Evolutionary conservation across 768 basidiomycete genomes (phyloP), one percentile per base, ranked within the genome.

Genomic region (Termitomyces sp.): DNA sequence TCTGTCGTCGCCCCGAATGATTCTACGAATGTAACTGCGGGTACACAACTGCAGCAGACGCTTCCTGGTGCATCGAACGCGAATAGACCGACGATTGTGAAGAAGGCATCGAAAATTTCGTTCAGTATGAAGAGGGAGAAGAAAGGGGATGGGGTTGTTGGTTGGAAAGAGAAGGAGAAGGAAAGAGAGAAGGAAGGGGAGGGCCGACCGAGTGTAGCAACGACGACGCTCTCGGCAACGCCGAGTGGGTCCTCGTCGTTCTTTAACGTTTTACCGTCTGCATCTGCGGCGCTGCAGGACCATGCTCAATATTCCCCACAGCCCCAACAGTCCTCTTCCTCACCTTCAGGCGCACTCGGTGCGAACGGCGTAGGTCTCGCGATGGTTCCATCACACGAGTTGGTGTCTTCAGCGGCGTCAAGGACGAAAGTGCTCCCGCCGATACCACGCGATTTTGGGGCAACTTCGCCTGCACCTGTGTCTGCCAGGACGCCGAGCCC

Each of bases 231-330:
- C 56, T 82, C 78, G 53, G 73, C 84, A n/a, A 87, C 84, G 4
- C 81, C 85, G 5, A 89, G 86, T 53, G 86, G 85, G 23, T 91
- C 88, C 0, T 91, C 89, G 3, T 91, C 90, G 3, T 91, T 93
- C 74, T 91, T 92, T 76, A 91, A 91, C 64, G 86, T 90, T 30
- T 77, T 85, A 6, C 80, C 84, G 5, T 12, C 55, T 1, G 55
- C 49, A 9, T n/a, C 47, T 10, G 35, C 42, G 42, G 38, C n/a
- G 7, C 28, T 10, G n/a, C 30, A n/a, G n/a, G 52, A 70, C 68
- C 17, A 60, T 60, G 1, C 42, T 57, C 4, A 63, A 61, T 31
- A 35, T 1, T 3, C 12, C 11, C 2, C 6, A 3, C 48, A 50
- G 9, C 47, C 53, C 10, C 49, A 55, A 31, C 54, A 63, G n/a